Conservation (phyloP, 176 grass and related monocot species). For the Paspalum notatum region DNA sequence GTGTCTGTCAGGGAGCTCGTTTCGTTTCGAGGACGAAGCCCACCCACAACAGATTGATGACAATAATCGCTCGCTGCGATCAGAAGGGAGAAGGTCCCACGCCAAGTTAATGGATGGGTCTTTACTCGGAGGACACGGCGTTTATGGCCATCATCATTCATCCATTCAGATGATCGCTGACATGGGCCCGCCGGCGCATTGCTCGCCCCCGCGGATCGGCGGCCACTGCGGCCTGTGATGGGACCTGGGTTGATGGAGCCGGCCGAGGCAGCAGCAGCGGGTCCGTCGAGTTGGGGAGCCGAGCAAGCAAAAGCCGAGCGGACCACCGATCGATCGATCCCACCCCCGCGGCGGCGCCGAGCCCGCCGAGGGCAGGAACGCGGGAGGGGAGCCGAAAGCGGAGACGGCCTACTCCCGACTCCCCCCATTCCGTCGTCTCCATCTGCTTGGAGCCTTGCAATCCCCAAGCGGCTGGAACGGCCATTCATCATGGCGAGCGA, state of each 20-base stretch:
- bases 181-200: too few relatives aligned
- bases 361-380: too few relatives aligned
- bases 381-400: conserved; percentile 28
- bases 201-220: too few relatives aligned
- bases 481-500: conserved; percentile 8
- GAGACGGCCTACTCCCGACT: background rate
- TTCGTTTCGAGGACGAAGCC: background rate
- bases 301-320: too few relatives aligned
- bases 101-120: conserved; percentile 3
- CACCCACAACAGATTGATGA: background rate
- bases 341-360: too few relatives aligned
- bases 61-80: conserved; percentile 23
- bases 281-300: too few relatives aligned
- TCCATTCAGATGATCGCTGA: background rate
- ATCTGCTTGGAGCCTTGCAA: conserved; percentile 26
- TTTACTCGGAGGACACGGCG: conserved; percentile 36
- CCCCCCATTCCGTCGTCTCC: background rate
- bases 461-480: background rate
- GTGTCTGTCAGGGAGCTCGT: background rate
- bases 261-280: too few relatives aligned
- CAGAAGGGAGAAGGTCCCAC: background rate
- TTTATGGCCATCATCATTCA: conserved; percentile 12
- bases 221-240: too few relatives aligned
- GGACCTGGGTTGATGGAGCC: too few relatives aligned
- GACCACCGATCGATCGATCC: too few relatives aligned